phyloP scores from a whole-genome alignment of 2,329 filamentous ascomycete genomes.

The Apiospora arundinis region DNA sequence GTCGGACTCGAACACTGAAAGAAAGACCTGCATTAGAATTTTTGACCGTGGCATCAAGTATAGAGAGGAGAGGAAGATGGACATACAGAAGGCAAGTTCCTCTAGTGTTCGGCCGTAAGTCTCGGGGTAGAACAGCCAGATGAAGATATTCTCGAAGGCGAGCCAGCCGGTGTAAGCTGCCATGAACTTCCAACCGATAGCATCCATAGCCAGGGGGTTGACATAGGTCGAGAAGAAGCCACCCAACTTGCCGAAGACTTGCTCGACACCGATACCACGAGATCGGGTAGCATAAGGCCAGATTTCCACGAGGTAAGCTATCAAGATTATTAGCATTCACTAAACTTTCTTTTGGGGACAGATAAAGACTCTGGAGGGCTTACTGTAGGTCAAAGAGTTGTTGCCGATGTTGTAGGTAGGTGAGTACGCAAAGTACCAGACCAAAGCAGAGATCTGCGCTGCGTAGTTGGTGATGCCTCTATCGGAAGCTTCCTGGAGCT shows the following conservation, averaged over 20 bases:
- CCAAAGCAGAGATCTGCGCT: conserved; percentile 45
- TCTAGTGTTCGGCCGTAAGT: conserved; percentile 82
- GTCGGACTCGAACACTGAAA: conserved; percentile 48
- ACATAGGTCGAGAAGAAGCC: conserved; percentile 52
- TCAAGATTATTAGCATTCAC: conserved; percentile 16
- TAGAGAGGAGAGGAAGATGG: not conserved
- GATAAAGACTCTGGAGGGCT: conserved; percentile 30
- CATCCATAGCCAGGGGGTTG: conserved; percentile 50
- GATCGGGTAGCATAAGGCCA: conserved; percentile 63
- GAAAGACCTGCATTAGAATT: conserved; percentile 25
- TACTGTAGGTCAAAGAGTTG: conserved; percentile 69
- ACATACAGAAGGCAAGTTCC: conserved; percentile 59
- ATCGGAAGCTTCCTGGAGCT: conserved; percentile 42
- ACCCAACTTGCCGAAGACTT: conserved; percentile 55
- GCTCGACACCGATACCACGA: conserved; percentile 64
- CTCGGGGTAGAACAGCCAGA: conserved; percentile 86
- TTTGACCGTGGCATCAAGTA: not conserved
- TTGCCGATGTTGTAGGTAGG: conserved; percentile 70
- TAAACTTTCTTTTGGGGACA: not conserved
- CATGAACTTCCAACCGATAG: conserved; percentile 50
- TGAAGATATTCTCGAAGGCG: conserved; percentile 52
- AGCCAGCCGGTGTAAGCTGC: conserved; percentile 53
- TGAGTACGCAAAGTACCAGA: conserved; percentile 67
- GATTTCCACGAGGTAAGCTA: conserved; percentile 62
- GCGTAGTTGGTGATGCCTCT: conserved; percentile 33